Conservation (phyloP, 495 filamentous ascomycete species). For the Trypethelium eluteriae region DNA sequence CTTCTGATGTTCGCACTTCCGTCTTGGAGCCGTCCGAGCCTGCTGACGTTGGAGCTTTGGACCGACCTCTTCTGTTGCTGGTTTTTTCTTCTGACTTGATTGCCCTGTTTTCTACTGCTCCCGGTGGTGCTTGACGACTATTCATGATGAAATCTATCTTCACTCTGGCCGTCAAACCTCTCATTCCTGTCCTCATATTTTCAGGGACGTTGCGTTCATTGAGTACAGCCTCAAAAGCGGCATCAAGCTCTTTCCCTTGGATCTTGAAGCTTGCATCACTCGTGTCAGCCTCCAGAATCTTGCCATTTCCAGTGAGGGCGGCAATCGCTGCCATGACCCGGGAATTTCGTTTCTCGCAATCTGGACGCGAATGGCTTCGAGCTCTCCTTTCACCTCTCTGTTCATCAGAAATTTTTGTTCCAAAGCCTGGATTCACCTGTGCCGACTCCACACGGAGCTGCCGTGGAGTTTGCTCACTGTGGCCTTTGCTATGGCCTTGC, state of each 20-base stretch:
- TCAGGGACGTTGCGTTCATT: slow-evolving; percentile 87
- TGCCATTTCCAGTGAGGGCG: slow-evolving; percentile 46
- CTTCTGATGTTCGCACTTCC: slow-evolving; percentile 1
- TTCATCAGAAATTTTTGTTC: neutral
- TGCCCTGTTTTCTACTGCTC: neutral
- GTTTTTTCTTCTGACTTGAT: neutral
- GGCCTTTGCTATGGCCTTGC: neutral
- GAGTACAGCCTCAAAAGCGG: slow-evolving; percentile 58
- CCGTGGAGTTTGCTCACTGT: neutral
- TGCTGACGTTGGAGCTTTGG: slow-evolving; percentile 13
- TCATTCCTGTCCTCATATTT: slow-evolving; percentile 88
- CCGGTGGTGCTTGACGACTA: slow-evolving; percentile 1
- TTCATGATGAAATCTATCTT: slow-evolving; percentile 93
- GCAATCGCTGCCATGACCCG: slow-evolving; percentile 62
- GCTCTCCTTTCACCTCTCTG: neutral
- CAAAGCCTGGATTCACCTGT: neutral
- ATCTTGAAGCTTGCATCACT: slow-evolving; percentile 24
- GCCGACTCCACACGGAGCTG: neutral
- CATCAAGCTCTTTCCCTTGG: slow-evolving; percentile 40
- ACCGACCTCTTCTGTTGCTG: neutral
- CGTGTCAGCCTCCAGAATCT: slow-evolving; percentile 20
- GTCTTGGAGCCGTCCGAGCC: slow-evolving; percentile 12
- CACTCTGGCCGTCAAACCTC: slow-evolving; percentile 75
- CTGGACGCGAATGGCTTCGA: neutral
- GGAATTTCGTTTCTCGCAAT: slow-evolving; percentile 29